phyloP scores from a whole-genome alignment of 192 early-diverging fungal species.

The Rhizoclosmatium globosum region DNA sequence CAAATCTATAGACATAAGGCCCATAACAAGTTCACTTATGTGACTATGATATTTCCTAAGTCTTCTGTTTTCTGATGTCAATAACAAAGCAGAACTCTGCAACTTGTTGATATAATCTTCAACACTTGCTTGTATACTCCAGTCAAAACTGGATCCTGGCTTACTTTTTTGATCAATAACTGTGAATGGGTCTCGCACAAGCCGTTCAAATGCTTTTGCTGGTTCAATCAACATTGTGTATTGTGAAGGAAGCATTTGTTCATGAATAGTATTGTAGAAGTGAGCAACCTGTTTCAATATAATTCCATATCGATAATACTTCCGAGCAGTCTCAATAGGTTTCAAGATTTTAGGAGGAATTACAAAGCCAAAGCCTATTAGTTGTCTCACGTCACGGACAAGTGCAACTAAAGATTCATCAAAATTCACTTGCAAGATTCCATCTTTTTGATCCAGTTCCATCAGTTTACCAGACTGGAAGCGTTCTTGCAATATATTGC shows the following conservation, averaged over 20 bases:
- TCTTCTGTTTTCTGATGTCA: constrained; percentile 57
- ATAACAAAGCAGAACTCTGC: constrained; percentile 49
- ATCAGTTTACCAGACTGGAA: constrained; percentile 51
- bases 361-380: constrained; percentile 60
- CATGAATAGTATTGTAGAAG: constrained; percentile 71
- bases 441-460: constrained; percentile 58
- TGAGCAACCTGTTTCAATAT: constrained; percentile 67
- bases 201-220: constrained; percentile 62
- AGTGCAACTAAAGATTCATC: constrained; percentile 55
- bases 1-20: constrained; percentile 53
- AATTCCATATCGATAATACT: constrained; percentile 60
- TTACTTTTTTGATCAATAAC: constrained; percentile 32
- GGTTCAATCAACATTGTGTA: constrained; percentile 60
- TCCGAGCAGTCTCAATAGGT: constrained; percentile 51
- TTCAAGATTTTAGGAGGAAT: constrained; percentile 56
- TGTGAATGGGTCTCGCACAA: constrained; percentile 54
- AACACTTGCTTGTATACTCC: constrained; percentile 52
- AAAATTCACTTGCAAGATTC: constrained; percentile 61
- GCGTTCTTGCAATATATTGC: constrained; percentile 19
- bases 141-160: constrained; percentile 36
- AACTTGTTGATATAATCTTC: constrained; percentile 58
- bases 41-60: constrained; percentile 56
- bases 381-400: constrained; percentile 57
- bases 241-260: constrained; percentile 67
- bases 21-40: constrained; percentile 50